phyloP scores from a whole-genome alignment of 495 filamentous ascomycete species.

The Daldinia childiae region DNA sequence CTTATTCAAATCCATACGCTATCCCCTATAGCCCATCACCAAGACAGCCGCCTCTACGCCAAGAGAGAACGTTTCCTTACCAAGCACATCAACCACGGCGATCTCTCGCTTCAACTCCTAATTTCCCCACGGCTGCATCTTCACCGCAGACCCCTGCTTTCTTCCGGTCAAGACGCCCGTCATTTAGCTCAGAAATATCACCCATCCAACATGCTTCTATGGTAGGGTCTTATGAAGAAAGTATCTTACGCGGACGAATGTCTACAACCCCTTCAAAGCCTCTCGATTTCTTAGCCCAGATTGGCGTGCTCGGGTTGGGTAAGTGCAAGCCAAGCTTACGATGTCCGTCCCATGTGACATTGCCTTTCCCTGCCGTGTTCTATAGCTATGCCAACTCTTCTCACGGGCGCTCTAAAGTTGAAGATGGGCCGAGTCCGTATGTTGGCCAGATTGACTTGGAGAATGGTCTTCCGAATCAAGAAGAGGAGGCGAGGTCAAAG shows the following conservation, averaged over 20 bases:
- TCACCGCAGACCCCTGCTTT: conserved; percentile 69
- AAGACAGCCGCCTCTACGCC: conserved; percentile 49
- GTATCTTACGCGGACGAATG: conserved; percentile 93
- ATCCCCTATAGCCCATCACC: conserved; percentile 48
- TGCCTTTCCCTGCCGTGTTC: conserved; percentile 96
- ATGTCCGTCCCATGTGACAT: conserved; percentile 89
- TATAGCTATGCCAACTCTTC: conserved; percentile 84
- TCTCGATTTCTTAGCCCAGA: conserved; percentile 92
- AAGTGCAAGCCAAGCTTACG: conserved; percentile 87
- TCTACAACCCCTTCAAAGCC: conserved; percentile 95
- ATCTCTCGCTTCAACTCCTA: conserved; percentile 72
- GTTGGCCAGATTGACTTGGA: conserved; percentile 95
- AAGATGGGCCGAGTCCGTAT: conserved; percentile 94
- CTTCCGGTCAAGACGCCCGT: conserved; percentile 72
- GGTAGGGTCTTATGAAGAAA: conserved; percentile 98
- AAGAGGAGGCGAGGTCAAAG: conserved; percentile 55
- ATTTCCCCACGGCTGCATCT: conserved; percentile 60
- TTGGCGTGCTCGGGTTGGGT: conserved; percentile 89
- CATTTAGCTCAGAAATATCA: conserved; percentile 76
- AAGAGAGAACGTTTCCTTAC: conserved; percentile 67
- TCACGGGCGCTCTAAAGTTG: conserved; percentile 65
- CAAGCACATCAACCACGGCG: conserved; percentile 78
- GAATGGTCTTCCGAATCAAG: conserved; percentile 68
- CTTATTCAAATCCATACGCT: conserved; percentile 45
- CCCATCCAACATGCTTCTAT: conserved; percentile 88